These are phyloP conservation scores for Ogataea thermomethanolica DNA, from an alignment of 805 yeast species.

Conservation along the genomic window DNA sequence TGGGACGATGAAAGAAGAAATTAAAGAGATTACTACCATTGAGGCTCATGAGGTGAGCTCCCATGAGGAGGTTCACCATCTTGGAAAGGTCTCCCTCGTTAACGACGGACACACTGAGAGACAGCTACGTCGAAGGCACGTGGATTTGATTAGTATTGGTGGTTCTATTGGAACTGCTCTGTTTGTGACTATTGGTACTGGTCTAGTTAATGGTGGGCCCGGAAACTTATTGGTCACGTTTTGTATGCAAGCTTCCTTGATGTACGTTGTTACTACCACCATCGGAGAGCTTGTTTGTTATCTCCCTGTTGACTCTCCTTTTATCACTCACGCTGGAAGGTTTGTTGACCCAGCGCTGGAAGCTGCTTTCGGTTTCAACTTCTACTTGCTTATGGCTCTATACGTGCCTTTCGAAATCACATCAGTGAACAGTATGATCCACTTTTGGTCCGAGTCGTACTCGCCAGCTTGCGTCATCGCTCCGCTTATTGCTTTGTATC, in stretches of 20 bases:
- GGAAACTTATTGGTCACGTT: constrained; percentile 64
- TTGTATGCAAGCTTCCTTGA: constrained; percentile 61
- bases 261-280: constrained; percentile 61
- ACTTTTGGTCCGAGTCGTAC: constrained; percentile 77
- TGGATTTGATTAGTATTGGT: constrained; percentile 74
- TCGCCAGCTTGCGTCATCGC: constrained; percentile 67
- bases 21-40: neutral
- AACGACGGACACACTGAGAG: constrained; percentile 18
- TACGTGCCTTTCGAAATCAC: constrained; percentile 82
- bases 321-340: constrained; percentile 68
- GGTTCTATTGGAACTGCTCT: constrained; percentile 72
- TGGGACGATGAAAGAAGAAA: neutral
- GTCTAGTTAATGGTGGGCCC: constrained; percentile 65
- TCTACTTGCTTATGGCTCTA: constrained; percentile 70
- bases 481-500: constrained; percentile 61
- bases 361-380: constrained; percentile 75
- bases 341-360: constrained; percentile 76
- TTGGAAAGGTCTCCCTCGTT: neutral
- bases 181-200: constrained; percentile 53
- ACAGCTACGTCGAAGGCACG: constrained; percentile 46
- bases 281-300: constrained; percentile 80
- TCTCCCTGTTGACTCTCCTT: constrained; percentile 74
- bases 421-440: constrained; percentile 73
- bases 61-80: neutral
- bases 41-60: constrained; percentile 9